Evolutionary conservation across 176 grass and related monocot species (phyloP).

Genomic region (Otatea glauca): DNA sequence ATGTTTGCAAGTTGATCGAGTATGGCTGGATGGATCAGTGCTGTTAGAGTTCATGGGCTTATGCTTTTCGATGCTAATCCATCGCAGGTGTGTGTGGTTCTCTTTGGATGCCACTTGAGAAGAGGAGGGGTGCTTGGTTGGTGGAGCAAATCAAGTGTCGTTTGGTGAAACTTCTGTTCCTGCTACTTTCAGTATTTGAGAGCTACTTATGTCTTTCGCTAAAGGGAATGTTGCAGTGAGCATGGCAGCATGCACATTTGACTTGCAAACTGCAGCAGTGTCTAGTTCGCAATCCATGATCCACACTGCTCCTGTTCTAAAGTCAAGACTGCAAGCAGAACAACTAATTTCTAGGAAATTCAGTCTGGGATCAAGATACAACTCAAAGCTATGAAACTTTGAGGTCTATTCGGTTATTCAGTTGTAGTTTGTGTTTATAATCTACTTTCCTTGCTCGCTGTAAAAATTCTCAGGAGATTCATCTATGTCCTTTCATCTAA

Average conservation of each 20-base stretch:
- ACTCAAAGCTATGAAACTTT: not conserved
- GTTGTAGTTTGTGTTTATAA: not conserved
- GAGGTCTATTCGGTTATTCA: not conserved
- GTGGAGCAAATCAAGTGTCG: not conserved
- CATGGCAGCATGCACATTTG: slow-evolving; percentile 7
- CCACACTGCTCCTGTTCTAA: too few relatives aligned
- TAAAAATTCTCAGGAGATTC: not conserved
- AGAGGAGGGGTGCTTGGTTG: too few relatives aligned
- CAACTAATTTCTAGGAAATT: slow-evolving; percentile 14
- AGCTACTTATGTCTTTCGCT: slow-evolving; percentile 15
- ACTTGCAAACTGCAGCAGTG: not conserved
- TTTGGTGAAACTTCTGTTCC: not conserved
- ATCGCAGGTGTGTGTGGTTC: not conserved
- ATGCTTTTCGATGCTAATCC: not conserved
- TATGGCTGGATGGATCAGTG: slow-evolving; percentile 19
- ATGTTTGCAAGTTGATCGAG: not conserved
- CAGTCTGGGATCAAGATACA: not conserved
- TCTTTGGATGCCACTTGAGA: not conserved
- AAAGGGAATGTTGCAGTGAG: not conserved
- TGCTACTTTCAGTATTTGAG: slow-evolving; percentile 5
- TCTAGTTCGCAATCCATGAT: not conserved
- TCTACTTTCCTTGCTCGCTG: not conserved
- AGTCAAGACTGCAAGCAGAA: not conserved
- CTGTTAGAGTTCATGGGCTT: slow-evolving; percentile 6
- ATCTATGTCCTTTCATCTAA: not conserved